Conservation (phyloP, 2,329 filamentous ascomycete species). For the Sclerotinia glacialis region DNA sequence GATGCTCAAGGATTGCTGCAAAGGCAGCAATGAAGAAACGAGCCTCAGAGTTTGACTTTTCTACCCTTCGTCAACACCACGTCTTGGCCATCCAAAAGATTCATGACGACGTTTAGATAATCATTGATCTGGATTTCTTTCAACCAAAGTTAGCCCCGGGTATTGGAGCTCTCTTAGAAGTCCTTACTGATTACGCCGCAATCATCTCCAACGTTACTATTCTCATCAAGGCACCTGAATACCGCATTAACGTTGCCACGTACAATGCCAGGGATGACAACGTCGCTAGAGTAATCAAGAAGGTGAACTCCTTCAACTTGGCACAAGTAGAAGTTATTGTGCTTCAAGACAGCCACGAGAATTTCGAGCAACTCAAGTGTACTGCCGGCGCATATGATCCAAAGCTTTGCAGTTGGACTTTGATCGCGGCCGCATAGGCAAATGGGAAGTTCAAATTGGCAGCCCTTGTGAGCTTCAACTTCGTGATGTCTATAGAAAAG, state of each 20-base stretch:
- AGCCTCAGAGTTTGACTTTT: background rate
- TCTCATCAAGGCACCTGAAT: background rate
- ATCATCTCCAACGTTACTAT: background rate
- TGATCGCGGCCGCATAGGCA: background rate
- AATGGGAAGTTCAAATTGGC: background rate
- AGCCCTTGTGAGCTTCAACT: background rate
- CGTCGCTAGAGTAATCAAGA: accelerated
- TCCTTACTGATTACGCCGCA: background rate
- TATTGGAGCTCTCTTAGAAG: background rate
- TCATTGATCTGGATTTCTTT: background rate
- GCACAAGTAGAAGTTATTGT: background rate
- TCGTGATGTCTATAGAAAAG: background rate
- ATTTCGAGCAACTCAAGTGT: background rate
- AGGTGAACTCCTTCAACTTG: background rate
- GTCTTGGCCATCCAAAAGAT: background rate
- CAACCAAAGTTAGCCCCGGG: background rate
- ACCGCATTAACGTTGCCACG: background rate
- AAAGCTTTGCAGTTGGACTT: background rate
- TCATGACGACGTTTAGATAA: background rate
- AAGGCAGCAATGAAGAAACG: background rate
- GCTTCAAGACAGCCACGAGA: background rate
- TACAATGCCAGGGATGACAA: background rate
- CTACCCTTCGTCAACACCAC: background rate
- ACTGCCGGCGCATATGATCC: background rate
- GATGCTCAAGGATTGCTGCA: no score